Conservation (phyloP, 306 rosid genomes). For the Potentilla sterilis region DNA sequence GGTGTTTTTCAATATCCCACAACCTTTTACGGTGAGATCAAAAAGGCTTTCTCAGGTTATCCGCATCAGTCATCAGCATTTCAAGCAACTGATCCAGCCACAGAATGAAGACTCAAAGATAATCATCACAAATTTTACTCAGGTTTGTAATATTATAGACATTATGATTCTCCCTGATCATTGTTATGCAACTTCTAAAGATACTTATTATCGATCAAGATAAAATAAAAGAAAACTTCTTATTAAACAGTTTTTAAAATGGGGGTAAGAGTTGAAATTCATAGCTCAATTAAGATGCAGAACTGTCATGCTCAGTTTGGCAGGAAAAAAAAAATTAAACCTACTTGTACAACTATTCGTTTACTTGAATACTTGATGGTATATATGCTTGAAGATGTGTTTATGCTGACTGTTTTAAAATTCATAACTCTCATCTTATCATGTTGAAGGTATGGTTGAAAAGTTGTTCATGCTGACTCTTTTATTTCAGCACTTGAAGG, state of each 20-base stretch:
- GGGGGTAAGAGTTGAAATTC: too few relatives aligned
- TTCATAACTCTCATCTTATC: too few relatives aligned
- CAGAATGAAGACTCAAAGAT: conserved; percentile 57
- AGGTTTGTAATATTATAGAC: conserved; percentile 45
- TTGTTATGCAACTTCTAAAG: background rate
- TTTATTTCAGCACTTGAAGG: conserved; percentile 56
- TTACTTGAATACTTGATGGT: too few relatives aligned
- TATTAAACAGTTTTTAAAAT: too few relatives aligned
- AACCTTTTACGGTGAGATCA: conserved; percentile 81
- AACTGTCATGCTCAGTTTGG: too few relatives aligned
- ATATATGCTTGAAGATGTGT: background rate
- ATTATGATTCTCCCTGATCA: background rate
- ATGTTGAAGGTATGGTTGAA: background rate
- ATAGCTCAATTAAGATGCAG: too few relatives aligned
- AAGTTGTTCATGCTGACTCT: conserved; percentile 31
- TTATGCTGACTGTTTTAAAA: too few relatives aligned
- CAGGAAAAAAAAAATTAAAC: too few relatives aligned
- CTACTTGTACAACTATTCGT: too few relatives aligned
- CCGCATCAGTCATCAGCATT: conserved; percentile 62
- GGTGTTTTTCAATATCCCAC: conserved; percentile 72
- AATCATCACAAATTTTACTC: conserved; percentile 54
- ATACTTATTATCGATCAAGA: background rate
- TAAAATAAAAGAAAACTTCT: too few relatives aligned
- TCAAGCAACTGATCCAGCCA: conserved; percentile 76
- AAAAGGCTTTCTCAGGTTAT: conserved; percentile 74